Evolutionary conservation across 768 basidiomycete species (phyloP).

Genomic region (Galerina sulciceps): DNA sequence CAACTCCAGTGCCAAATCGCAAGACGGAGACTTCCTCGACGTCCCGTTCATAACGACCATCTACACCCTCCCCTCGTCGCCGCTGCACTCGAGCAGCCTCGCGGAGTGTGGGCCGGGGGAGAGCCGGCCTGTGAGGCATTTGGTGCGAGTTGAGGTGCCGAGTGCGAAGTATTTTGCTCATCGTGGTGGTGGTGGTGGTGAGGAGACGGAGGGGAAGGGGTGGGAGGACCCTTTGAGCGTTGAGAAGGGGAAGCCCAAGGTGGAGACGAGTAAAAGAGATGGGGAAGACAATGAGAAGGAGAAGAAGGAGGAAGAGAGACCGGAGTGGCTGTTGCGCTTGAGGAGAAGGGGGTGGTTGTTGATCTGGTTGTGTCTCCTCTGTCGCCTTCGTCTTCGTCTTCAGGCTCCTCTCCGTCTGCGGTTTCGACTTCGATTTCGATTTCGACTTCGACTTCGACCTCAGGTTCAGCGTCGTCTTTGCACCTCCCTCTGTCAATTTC

Average conservation of each 20-base stretch:
- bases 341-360: constrained; percentile 8
- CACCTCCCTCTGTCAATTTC: no score
- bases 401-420: not conserved
- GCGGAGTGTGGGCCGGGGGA: constrained; percentile 38
- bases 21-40: constrained; percentile 20
- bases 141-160: constrained; percentile 78
- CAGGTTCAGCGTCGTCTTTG: not conserved
- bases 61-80: constrained; percentile 81
- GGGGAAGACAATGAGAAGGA: constrained; percentile 17
- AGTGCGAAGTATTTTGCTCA: constrained; percentile 83
- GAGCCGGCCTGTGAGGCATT: constrained; percentile 61
- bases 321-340: constrained; percentile 21
- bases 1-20: constrained; percentile 3
- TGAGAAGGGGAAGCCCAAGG: not conserved
- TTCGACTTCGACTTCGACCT: not conserved
- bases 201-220: constrained; percentile 49
- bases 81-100: constrained; percentile 74
- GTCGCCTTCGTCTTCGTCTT: not conserved
- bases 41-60: constrained; percentile 65
- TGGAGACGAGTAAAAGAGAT: constrained; percentile 14
- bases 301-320: constrained; percentile 29
- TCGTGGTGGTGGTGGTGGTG: constrained; percentile 48
- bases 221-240: constrained; percentile 44
- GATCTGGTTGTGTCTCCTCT: constrained; percentile 18
- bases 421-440: not conserved